phyloP scores from a whole-genome alignment of 192 early-diverging fungal species.

The Mortierella hygrophila region DNA sequence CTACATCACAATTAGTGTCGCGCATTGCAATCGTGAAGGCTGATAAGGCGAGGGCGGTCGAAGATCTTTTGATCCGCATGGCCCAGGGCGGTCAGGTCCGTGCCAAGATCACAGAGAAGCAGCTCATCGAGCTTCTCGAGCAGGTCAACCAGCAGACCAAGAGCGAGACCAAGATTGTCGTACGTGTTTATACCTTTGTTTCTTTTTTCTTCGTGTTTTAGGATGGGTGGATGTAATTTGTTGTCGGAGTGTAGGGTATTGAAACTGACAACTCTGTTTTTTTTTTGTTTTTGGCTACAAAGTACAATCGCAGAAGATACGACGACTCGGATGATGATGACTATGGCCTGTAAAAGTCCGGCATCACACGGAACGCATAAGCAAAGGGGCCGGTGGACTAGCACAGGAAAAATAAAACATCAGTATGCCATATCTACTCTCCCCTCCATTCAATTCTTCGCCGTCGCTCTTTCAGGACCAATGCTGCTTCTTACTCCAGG shows the following conservation, averaged over 20 bases:
- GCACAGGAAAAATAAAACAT: no score
- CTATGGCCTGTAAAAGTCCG: slow-evolving; percentile 58
- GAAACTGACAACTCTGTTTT: background rate
- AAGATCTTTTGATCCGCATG: slow-evolving; percentile 94
- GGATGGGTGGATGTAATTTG: background rate
- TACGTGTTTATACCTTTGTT: slow-evolving; percentile 54
- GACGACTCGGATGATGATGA: slow-evolving; percentile 72
- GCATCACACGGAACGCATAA: background rate
- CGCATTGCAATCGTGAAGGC: slow-evolving; percentile 93
- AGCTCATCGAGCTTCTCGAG: slow-evolving; percentile 88
- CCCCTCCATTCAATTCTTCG: no score
- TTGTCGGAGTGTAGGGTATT: background rate
- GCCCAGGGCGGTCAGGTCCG: slow-evolving; percentile 86
- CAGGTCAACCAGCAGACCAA: slow-evolving; percentile 83
- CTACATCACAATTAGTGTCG: slow-evolving; percentile 67
- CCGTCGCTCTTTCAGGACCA: no score
- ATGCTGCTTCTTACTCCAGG: no score
- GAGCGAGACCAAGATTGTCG: slow-evolving; percentile 81
- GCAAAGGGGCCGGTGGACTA: background rate
- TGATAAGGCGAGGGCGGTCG: slow-evolving; percentile 88
- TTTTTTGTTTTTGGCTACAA: background rate
- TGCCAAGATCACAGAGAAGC: slow-evolving; percentile 84
- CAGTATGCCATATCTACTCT: no score
- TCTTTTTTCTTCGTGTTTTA: background rate
- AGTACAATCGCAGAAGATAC: slow-evolving; percentile 70